Base-by-base conservation (phyloP, 306 rosid species). In the Lagenaria siceraria region DNA sequence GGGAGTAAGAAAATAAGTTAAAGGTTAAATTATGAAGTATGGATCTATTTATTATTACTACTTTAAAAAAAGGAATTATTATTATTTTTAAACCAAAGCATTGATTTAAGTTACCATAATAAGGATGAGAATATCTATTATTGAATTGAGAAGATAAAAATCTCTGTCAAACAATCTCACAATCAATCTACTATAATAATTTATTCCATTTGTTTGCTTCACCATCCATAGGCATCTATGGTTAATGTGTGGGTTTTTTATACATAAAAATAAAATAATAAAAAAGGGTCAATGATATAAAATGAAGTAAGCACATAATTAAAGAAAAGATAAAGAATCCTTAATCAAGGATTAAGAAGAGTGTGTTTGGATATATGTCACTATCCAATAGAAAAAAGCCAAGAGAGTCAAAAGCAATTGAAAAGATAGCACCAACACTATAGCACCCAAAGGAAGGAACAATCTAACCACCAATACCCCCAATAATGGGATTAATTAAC, bases 361-460 rank as follows among this genome's bases (percentile, higher is more conserved):
- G n/a, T 43, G 33, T 24, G 56, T 46, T 43, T 46, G 36, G 75
- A 46, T 43, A 35, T 2, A 70, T 15, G 36, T 51, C 76, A 71
- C 1, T 4, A 71, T 69, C 75, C 7, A 22, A 42, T 53, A 7
- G 9, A 48, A 38, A n/a, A 36, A 38, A 11, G 6, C 8, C 18
- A 58, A 58, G 18, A 4, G 35, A 58, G 63, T 58, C 29, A 58
- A 58, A 64, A 64, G 24, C 13, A 63, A 64, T 33, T 40, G 74
- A 69, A 69, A 69, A 43, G 55, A 69, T n/a, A 43, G 75, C 75
- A 40, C 75, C 75, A 69, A 69, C 21, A 25, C 55, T 43, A 22
- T 70, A 42, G 55, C 22, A 42, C 72, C 15, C 38, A 15, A 61
- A 27, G 10, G 74, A 66, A 66, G 52, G 15, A 66, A 66, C 74